phyloP scores from a whole-genome alignment of 2,329 filamentous ascomycete species.

The Claviceps sp. region DNA sequence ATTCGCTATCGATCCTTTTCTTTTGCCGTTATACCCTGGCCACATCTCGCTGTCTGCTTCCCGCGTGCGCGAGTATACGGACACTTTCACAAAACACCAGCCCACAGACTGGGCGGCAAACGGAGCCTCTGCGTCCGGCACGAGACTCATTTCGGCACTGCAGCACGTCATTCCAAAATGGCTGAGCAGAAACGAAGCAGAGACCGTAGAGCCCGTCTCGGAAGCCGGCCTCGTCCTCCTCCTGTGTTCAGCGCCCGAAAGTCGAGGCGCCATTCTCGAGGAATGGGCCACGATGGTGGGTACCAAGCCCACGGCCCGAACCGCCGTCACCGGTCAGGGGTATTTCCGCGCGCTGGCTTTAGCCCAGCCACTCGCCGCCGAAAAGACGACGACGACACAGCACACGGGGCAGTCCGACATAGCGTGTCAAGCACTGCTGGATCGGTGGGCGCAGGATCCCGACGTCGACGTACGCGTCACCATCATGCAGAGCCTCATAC shows the following conservation, averaged over 20 bases:
- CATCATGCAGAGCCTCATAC: constrained; percentile 40
- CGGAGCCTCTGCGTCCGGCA: constrained; percentile 8
- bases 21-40: constrained; percentile 10
- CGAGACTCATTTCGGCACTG: constrained; percentile 14
- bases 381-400: not conserved
- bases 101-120: constrained; percentile 3
- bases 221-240: constrained; percentile 37
- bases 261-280: constrained; percentile 26
- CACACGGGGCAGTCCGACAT: constrained; percentile 13
- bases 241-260: constrained; percentile 24
- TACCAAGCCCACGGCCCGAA: constrained; percentile 19
- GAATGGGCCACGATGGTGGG: constrained; percentile 34
- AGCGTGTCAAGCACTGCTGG: constrained; percentile 31
- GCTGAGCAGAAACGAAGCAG: constrained; percentile 36
- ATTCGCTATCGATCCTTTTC: constrained; percentile 9
- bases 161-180: constrained; percentile 27
- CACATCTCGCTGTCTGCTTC: constrained; percentile 13
- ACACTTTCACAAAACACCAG: constrained; percentile 10
- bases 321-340: constrained; percentile 28
- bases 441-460: constrained; percentile 38
- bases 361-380: constrained; percentile 28
- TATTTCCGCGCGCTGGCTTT: constrained; percentile 41
- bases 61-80: constrained; percentile 9
- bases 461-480: constrained; percentile 40
- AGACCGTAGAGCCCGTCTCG: constrained; percentile 35